These are phyloP conservation scores for Geotrichum carabidarum DNA, from an alignment of 1,139 yeast species.

Conservation along the genomic window DNA sequence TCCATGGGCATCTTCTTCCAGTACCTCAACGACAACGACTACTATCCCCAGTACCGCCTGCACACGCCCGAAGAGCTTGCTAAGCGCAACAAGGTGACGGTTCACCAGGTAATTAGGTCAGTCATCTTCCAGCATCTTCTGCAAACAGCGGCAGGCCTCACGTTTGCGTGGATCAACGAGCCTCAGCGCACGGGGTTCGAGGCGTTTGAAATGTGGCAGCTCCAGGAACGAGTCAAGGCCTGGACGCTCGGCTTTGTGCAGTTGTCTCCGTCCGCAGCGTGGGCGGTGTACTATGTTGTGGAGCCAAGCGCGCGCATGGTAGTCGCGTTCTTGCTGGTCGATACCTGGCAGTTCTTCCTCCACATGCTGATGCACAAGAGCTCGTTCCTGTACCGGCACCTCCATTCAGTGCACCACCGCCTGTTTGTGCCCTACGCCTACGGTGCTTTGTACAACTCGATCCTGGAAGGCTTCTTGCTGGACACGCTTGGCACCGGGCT, in stretches of 20 bases:
- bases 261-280: conserved; percentile 22
- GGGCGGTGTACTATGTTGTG: conserved; percentile 45
- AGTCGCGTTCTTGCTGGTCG: conserved; percentile 69
- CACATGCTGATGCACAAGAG: conserved; percentile 87
- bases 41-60: conserved; percentile 78
- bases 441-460: conserved; percentile 93
- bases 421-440: conserved; percentile 93
- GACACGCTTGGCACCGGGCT: conserved; percentile 92
- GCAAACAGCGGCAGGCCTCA: conserved; percentile 67
- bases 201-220: conserved; percentile 58
- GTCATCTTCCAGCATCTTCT: conserved; percentile 79
- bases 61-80: conserved; percentile 49
- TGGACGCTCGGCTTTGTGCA: conserved; percentile 8
- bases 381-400: conserved; percentile 64
- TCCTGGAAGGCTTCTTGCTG: conserved; percentile 84
- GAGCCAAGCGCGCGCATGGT: conserved; percentile 52
- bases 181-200: conserved; percentile 71
- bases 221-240: conserved; percentile 7
- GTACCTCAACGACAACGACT: conserved; percentile 61
- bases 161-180: conserved; percentile 54
- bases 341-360: conserved; percentile 90
- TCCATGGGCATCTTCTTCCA: conserved; percentile 66
- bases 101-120: conserved; percentile 66
- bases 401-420: conserved; percentile 92
- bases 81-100: conserved; percentile 66